Conservation (phyloP, 1,284 basidiomycete species). For the Athelia sp. region DNA sequence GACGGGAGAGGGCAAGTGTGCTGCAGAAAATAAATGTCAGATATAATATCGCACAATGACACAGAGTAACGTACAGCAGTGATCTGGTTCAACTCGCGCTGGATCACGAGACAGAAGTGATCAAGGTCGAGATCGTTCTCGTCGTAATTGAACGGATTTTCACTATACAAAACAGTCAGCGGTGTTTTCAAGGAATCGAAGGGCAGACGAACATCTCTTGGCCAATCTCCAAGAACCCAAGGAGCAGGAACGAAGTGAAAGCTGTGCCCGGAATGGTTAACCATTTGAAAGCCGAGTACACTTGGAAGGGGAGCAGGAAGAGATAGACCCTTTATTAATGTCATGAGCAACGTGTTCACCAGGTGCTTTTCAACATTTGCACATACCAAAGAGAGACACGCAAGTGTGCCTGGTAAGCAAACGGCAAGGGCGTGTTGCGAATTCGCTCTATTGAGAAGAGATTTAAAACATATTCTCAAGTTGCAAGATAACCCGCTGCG, state of each 20-base stretch:
- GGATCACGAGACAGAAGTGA: slow-evolving; percentile 55
- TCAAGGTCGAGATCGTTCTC: slow-evolving; percentile 67
- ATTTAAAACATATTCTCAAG: no score
- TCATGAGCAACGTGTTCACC: neutral
- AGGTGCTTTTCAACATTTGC: neutral
- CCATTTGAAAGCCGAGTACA: slow-evolving; percentile 45
- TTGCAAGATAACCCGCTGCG: no score
- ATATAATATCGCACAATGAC: neutral
- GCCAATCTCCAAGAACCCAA: slow-evolving; percentile 69
- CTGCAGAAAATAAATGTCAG: slow-evolving; percentile 18
- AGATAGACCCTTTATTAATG: slow-evolving; percentile 48
- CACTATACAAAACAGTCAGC: slow-evolving; percentile 28
- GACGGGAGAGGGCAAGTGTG: slow-evolving; percentile 47
- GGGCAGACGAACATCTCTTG: slow-evolving; percentile 52
- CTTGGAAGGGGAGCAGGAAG: slow-evolving; percentile 65
- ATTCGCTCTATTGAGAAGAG: slow-evolving; percentile 34
- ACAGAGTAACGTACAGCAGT: slow-evolving; percentile 43
- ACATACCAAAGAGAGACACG: slow-evolving; percentile 58
- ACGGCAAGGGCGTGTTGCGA: slow-evolving; percentile 58
- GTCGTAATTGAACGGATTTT: slow-evolving; percentile 69
- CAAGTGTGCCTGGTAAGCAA: slow-evolving; percentile 66
- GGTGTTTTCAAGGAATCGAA: neutral
- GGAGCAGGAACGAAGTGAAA: slow-evolving; percentile 56
- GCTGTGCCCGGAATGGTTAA: slow-evolving; percentile 58
- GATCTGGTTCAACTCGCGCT: slow-evolving; percentile 63